A percentile compares a stretch with the other conserved stretches of the same genome.
phyloP scores from a whole-genome alignment of 2,329 filamentous ascomycete genomes.

The Penicillium sp. region DNA sequence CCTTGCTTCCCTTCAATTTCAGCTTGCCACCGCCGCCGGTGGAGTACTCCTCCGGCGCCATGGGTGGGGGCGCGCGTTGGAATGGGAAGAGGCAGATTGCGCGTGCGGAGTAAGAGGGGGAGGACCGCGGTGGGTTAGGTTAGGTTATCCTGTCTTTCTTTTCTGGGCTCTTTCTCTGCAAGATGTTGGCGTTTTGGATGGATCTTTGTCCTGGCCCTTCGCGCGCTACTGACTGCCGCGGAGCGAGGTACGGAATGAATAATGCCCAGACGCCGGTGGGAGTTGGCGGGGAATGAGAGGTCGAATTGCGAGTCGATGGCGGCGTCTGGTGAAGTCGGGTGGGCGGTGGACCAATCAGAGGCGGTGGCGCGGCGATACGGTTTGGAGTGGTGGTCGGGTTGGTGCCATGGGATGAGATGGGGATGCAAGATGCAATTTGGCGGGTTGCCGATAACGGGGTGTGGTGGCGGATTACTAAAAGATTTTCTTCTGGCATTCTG shows the following conservation, averaged over 20 bases:
- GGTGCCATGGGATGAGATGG: too few relatives aligned
- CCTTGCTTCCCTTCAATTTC: conserved; percentile 76
- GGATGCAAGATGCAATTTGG: too few relatives aligned
- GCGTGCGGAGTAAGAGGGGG: conserved; percentile 24
- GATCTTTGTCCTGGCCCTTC: too few relatives aligned
- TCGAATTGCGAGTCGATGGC: too few relatives aligned
- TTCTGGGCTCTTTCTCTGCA: conserved; percentile 5
- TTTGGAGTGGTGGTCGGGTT: neutral
- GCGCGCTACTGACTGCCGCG: too few relatives aligned
- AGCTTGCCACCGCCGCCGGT: conserved; percentile 68
- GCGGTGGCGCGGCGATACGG: conserved; percentile 4
- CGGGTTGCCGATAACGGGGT: too few relatives aligned
- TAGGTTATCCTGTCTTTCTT: neutral
- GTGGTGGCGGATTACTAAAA: too few relatives aligned
- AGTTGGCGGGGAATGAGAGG: too few relatives aligned
- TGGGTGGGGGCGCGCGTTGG: conserved; percentile 7
- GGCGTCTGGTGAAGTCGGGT: conserved; percentile 12
- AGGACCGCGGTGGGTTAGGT: neutral
- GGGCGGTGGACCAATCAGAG: conserved; percentile 21
- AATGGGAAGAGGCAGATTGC: conserved; percentile 2
- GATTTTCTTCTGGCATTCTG: too few relatives aligned
- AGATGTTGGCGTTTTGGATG: too few relatives aligned
- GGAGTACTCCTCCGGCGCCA: conserved; percentile 64
- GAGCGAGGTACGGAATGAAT: too few relatives aligned
- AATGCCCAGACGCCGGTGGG: too few relatives aligned